These are phyloP conservation scores for Solanum virginianum DNA, from an alignment of 257 asterid genomes.

Conservation along the genomic window DNA sequence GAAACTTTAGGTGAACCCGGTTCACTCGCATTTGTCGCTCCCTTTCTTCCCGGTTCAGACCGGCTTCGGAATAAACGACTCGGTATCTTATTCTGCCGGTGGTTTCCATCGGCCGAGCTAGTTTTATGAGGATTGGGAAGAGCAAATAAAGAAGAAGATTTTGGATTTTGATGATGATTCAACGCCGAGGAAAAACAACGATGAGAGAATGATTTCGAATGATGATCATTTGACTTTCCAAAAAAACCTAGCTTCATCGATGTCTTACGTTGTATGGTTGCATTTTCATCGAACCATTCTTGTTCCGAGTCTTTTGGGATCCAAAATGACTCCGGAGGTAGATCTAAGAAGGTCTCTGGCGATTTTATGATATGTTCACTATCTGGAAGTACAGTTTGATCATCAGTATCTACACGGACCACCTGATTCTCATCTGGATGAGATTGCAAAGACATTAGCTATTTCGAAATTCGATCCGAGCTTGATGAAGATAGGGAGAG, in stretches of 20 bases:
- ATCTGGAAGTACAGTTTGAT: not conserved
- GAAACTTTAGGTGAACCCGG: constrained; percentile 86
- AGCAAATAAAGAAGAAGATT: constrained; percentile 19
- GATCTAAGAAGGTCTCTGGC: constrained; percentile 19
- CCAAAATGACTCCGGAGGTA: constrained; percentile 58
- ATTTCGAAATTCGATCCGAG: not conserved
- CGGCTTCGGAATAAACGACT: constrained; percentile 23
- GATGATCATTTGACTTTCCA: constrained; percentile 1
- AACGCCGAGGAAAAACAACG: constrained; percentile 1
- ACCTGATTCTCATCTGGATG: not conserved
- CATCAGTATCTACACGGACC: not conserved
- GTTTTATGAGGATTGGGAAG: constrained; percentile 21
- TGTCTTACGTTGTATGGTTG: constrained; percentile 43
- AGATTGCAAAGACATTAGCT: not conserved
- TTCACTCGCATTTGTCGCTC: not conserved
- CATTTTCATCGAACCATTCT: constrained; percentile 46
- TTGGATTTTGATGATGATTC: not conserved
- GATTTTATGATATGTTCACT: not conserved
- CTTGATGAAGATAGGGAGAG: not conserved
- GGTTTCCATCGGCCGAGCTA: not conserved
- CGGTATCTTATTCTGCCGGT: constrained; percentile 12
- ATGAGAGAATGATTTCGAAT: constrained; percentile 17
- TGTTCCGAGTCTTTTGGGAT: constrained; percentile 30
- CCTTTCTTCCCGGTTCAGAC: constrained; percentile 16
- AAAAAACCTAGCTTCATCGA: constrained; percentile 31